A percentile compares a stretch with the other conserved stretches of the same genome.
Evolutionary conservation across 1,139 yeast species (phyloP).

Genomic region (Barnettozyma hawaiiensis): DNA sequence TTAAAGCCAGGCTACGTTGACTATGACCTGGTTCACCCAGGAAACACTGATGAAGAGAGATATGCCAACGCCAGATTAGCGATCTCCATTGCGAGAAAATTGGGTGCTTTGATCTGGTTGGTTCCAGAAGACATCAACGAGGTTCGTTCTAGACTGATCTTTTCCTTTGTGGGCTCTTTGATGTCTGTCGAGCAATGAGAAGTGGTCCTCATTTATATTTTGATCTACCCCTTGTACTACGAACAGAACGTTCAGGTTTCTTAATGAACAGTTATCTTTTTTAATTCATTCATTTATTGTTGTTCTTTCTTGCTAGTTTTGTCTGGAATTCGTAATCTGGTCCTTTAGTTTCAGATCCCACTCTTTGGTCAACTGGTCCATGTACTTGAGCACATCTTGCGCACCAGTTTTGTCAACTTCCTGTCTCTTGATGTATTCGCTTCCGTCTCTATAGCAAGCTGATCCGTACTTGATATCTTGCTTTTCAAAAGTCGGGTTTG

Average conservation of each 20-base stretch:
- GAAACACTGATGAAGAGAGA: conserved; percentile 73
- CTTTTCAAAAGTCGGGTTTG: conserved; percentile 38
- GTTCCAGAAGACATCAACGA: conserved; percentile 99
- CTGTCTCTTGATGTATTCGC: conserved; percentile 51
- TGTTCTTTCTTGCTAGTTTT: conserved; percentile 3
- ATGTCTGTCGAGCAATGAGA: conserved; percentile 53
- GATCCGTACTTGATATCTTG: conserved; percentile 71
- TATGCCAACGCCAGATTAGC: conserved; percentile 96
- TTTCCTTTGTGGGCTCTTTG: conserved; percentile 91
- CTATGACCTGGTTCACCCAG: conserved; percentile 81
- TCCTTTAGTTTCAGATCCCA: conserved; percentile 70
- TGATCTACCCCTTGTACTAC: too few species aligned
- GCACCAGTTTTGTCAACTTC: conserved; percentile 60
- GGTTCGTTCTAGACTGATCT: conserved; percentile 86
- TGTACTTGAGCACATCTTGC: conserved; percentile 55
- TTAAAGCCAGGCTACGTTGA: conserved; percentile 97
- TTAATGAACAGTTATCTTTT: conserved; percentile 2
- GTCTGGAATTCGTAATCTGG: conserved; percentile 59
- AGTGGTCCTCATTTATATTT: too few species aligned
- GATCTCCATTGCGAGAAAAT: conserved; percentile 94
- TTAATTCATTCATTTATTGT: too few species aligned
- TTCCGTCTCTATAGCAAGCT: conserved; percentile 57
- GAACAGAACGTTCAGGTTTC: neutral
- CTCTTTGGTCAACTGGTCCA: conserved; percentile 47
- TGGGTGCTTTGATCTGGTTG: conserved; percentile 96